A percentile compares a stretch with the other conserved stretches of the same genome.
phyloP scores from a whole-genome alignment of 2,329 filamentous ascomycete species.

The Alternaria brassicae region DNA sequence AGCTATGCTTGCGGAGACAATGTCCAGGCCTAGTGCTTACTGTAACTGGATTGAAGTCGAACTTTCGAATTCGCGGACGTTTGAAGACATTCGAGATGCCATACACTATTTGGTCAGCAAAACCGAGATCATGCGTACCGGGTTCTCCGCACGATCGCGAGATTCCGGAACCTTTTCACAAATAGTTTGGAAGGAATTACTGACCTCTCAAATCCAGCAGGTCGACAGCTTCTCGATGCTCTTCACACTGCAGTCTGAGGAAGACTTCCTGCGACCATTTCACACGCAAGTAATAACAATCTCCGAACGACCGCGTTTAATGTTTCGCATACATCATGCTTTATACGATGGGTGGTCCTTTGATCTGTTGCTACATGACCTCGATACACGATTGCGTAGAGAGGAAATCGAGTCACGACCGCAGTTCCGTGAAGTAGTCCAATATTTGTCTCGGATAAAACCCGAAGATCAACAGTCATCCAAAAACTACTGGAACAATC shows the following conservation, averaged over 20 bases:
- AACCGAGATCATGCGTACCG: slow-evolving; percentile 76
- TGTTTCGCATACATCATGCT: slow-evolving; percentile 76
- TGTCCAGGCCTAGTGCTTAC: slow-evolving; percentile 67
- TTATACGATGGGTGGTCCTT: slow-evolving; percentile 95
- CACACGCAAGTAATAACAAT: slow-evolving; percentile 61
- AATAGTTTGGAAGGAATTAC: slow-evolving; percentile 67
- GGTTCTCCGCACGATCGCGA: slow-evolving; percentile 64
- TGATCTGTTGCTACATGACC: slow-evolving; percentile 74
- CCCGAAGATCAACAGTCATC: not conserved
- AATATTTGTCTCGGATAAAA: slow-evolving; percentile 53
- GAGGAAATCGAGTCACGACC: slow-evolving; percentile 53
- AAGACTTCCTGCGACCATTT: slow-evolving; percentile 65
- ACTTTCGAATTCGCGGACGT: slow-evolving; percentile 51
- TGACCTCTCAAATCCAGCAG: slow-evolving; percentile 55
- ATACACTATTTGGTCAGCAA: slow-evolving; percentile 31
- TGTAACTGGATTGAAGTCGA: slow-evolving; percentile 78
- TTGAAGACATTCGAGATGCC: slow-evolving; percentile 50
- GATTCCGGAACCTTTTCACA: slow-evolving; percentile 62
- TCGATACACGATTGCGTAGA: slow-evolving; percentile 60
- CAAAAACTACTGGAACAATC: slow-evolving; percentile 71
- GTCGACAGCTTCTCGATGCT: slow-evolving; percentile 51
- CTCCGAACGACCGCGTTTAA: slow-evolving; percentile 20
- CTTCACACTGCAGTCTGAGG: slow-evolving; percentile 46
- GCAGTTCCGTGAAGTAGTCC: slow-evolving; percentile 67
- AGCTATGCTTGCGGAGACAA: slow-evolving; percentile 81